Percentiles rank a stretch among this genome's conserved stretches.
phyloP scores from a whole-genome alignment of 306 rosid species.

The Pyrus pyrifolia region DNA sequence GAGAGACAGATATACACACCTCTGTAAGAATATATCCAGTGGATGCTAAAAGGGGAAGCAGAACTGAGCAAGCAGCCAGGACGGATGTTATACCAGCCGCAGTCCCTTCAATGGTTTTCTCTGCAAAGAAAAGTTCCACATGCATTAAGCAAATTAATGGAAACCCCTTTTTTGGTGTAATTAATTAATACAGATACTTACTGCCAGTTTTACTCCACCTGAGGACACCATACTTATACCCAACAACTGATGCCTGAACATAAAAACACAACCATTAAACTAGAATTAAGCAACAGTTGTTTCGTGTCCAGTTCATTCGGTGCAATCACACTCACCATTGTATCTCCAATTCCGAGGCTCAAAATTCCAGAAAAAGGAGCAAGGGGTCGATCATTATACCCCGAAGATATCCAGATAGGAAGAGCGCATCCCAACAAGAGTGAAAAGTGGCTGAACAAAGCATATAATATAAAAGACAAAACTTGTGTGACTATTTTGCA shows the following conservation, averaged over 20 bases:
- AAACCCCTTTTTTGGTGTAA: background rate
- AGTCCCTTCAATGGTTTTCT: slow-evolving; percentile 97
- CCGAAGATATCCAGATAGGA: slow-evolving; percentile 94
- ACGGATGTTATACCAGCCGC: slow-evolving; percentile 98
- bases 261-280: background rate
- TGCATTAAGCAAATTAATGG: background rate
- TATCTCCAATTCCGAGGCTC: slow-evolving; percentile 94
- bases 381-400: slow-evolving; percentile 81
- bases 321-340: slow-evolving; percentile 52
- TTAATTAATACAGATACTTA: slow-evolving; percentile 31
- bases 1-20: slow-evolving; percentile 37
- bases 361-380: slow-evolving; percentile 91
- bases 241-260: slow-evolving; percentile 91
- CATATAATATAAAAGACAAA: slow-evolving; percentile 17
- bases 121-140: slow-evolving; percentile 36
- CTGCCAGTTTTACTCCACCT: slow-evolving; percentile 98
- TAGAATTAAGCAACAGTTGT: background rate
- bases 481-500: slow-evolving; percentile 9
- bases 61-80: slow-evolving; percentile 77
- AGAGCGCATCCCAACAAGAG: slow-evolving; percentile 89
- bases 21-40: slow-evolving; percentile 81
- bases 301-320: background rate
- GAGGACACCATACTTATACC: slow-evolving; percentile 88
- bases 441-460: slow-evolving; percentile 69
- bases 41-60: slow-evolving; percentile 83